A percentile compares a stretch with the other conserved stretches of the same genome.
These are phyloP conservation scores for Dichomitus squalens DNA, from an alignment of 1,284 basidiomycete species.

Conservation along the genomic window DNA sequence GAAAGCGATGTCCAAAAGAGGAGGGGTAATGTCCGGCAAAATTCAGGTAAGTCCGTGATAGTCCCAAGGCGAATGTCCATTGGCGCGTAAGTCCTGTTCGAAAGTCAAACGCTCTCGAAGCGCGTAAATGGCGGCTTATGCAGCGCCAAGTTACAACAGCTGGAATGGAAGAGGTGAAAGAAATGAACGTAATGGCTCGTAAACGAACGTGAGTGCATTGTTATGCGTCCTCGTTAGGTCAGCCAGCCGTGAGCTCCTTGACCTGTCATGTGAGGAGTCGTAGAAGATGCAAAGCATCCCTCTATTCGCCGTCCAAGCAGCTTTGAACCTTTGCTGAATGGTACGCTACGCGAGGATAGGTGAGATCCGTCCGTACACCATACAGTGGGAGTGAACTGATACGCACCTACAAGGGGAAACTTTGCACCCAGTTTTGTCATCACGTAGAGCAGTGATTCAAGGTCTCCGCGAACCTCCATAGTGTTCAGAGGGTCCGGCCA, in stretches of 20 bases:
- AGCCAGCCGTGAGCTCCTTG: neutral
- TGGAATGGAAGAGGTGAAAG: conserved; percentile 6
- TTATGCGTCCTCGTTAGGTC: conserved; percentile 9
- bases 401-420: conserved; percentile 62
- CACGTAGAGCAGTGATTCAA: conserved; percentile 60
- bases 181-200: conserved; percentile 26
- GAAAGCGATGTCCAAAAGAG: conserved; percentile 6
- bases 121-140: conserved; percentile 18
- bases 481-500: conserved; percentile 58
- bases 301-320: conserved; percentile 33
- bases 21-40: conserved; percentile 14
- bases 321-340: conserved; percentile 43
- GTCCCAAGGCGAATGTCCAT: conserved; percentile 13
- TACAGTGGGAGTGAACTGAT: neutral
- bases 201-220: conserved; percentile 27
- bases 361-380: neutral
- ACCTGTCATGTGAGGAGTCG: conserved; percentile 2
- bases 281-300: conserved; percentile 11
- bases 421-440: conserved; percentile 60
- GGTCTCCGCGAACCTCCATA: conserved; percentile 59
- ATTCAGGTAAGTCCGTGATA: conserved; percentile 20
- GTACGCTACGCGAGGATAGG: conserved; percentile 29
- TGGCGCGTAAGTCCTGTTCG: conserved; percentile 15
- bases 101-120: conserved; percentile 21
- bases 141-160: conserved; percentile 20